Percentiles rank a stretch among this genome's conserved stretches.
Evolutionary conservation across 441 rosid genomes (phyloP).

Genomic region (Hypseocharis bilobata): DNA sequence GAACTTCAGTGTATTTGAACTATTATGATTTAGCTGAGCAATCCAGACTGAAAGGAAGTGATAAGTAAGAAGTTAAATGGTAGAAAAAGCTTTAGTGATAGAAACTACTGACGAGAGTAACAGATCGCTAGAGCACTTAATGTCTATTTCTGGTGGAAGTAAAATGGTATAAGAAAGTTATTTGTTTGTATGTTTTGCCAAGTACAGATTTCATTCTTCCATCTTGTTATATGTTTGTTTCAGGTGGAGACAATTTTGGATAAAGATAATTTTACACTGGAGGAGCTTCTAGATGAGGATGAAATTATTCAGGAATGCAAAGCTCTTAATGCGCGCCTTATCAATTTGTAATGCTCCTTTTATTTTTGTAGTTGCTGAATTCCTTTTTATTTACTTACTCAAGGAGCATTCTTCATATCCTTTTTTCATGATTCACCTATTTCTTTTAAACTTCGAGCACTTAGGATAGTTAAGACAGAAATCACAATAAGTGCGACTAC

Average conservation of each 20-base stretch:
- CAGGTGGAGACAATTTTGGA: conserved; percentile 93
- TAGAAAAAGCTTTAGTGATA: not conserved
- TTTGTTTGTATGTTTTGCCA: not conserved
- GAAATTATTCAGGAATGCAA: conserved; percentile 98
- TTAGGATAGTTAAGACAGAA: not conserved
- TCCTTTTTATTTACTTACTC: not conserved
- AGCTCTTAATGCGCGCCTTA: conserved; percentile 73
- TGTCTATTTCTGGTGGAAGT: not conserved
- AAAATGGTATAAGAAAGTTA: not conserved
- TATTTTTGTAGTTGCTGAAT: not conserved
- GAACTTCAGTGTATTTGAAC: not conserved
- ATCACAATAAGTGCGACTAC: not conserved
- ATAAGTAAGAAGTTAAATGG: not conserved
- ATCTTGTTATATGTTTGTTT: not conserved
- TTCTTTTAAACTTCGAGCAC: not conserved
- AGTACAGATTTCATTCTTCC: not conserved
- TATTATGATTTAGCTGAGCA: not conserved
- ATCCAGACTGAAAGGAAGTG: not conserved
- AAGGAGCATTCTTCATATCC: not conserved
- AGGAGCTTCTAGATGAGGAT: conserved; percentile 93
- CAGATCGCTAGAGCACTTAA: not conserved
- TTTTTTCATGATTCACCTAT: not conserved
- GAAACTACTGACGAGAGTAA: not conserved
- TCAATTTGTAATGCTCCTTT: conserved; percentile 57
- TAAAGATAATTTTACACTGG: conserved; percentile 67